Base-by-base conservation (phyloP, 768 basidiomycete genomes). In the Sporobolomyces phaffii region DNA sequence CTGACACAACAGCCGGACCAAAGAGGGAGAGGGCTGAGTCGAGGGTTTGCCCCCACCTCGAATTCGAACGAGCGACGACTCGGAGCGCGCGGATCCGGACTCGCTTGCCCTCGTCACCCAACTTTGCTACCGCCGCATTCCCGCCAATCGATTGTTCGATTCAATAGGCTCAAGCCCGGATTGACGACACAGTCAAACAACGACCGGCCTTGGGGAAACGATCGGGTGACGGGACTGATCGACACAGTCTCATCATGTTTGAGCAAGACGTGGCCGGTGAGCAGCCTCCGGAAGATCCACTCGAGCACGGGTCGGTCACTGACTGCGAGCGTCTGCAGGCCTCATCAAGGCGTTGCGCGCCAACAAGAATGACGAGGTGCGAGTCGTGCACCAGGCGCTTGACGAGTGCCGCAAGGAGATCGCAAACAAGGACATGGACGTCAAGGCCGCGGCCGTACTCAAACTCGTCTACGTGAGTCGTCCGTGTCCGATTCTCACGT, bases 401-500 rank as follows among this genome's bases (percentile, higher is more conserved):
- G 87, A 90, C 60, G 96, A 98, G 81, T 94, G 96, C 74, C 82
- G 90, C 72, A 82, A 83, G 65, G 96, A 99, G 80, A 86, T 98
- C 76, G 88, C 86, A 80, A 84, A 84, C 75, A 90, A 90, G 73
- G 96, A 98, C 76, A 94, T 97, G 90, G 91, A 90, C 72, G 82
- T 98, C 73, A 99, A 99, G 79, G 91, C 92, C 0, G 92, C 83
- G 18, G 96, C 94, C 0, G 86, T 97, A 36, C 81, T 98, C 77
- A 99, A 99, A 79, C 85, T 98, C 66, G 91, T 90, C 73, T 99
- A 97, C 79, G 94, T 96, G 79, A 77, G 91, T 43, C 43, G 13
- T 5, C n/a, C n/a, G n/a, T n/a, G n/a, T n/a, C n/a, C n/a, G n/a
- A n/a, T n/a, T n/a, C n/a, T n/a, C n/a, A n/a, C n/a, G n/a, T n/a